Evolutionary conservation across 352 stramenopile genomes (phyloP).

Genomic region (Phytophthora ramorum): DNA sequence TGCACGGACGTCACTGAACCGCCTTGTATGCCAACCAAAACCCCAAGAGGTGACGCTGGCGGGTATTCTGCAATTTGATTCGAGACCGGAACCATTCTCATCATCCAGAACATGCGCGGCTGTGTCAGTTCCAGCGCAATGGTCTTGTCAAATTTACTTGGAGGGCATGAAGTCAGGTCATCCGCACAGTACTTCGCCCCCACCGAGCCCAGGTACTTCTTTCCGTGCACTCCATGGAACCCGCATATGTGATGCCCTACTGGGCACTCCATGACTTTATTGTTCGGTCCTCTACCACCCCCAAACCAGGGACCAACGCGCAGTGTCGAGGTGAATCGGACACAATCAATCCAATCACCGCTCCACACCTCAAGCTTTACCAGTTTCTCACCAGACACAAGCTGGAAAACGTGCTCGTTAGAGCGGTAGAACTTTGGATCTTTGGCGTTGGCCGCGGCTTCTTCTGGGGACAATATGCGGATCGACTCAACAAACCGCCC

Average conservation of each 20-base stretch:
- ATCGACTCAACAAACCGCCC: slow-evolving; percentile 45
- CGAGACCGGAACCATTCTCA: slow-evolving; percentile 22
- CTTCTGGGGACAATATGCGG: slow-evolving; percentile 36
- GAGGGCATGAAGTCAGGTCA: background rate
- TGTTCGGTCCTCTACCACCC: slow-evolving; percentile 34
- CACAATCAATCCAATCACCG: slow-evolving; percentile 60
- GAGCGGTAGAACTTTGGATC: slow-evolving; percentile 34
- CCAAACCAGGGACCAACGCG: slow-evolving; percentile 61
- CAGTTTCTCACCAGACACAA: slow-evolving; percentile 47
- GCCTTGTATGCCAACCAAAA: slow-evolving; percentile 35
- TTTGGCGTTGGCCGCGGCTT: slow-evolving; percentile 14
- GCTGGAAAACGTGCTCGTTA: slow-evolving; percentile 59
- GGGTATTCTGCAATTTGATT: slow-evolving; percentile 2
- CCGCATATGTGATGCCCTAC: slow-evolving; percentile 41
- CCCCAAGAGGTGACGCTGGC: slow-evolving; percentile 18
- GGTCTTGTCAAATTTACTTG: background rate
- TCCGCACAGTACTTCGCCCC: slow-evolving; percentile 42
- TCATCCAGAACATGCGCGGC: slow-evolving; percentile 20
- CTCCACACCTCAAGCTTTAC: slow-evolving; percentile 50
- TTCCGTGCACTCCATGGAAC: slow-evolving; percentile 44
- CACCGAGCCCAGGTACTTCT: slow-evolving; percentile 45
- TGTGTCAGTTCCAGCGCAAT: background rate
- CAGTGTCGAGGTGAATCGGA: slow-evolving; percentile 55
- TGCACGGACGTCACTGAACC: slow-evolving; percentile 34
- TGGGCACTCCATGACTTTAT: slow-evolving; percentile 37